These are phyloP conservation scores for Hypocrella siamensis DNA, from an alignment of 2,329 filamentous ascomycete species.

Conservation along the genomic window DNA sequence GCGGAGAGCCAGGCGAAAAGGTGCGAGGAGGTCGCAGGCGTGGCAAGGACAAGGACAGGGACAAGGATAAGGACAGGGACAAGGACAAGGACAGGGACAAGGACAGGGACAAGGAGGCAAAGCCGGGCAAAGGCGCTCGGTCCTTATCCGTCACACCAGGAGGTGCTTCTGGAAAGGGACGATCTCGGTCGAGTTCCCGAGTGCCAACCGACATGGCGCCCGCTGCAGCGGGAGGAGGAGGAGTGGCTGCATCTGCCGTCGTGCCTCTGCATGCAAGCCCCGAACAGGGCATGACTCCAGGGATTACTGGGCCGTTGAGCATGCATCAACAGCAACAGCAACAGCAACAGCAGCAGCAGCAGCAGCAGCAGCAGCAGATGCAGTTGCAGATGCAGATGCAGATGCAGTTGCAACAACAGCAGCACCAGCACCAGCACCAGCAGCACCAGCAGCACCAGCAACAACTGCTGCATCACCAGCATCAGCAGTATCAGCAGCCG, in stretches of 20 bases:
- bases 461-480: not conserved
- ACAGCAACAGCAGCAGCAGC: slow-evolving; percentile 6
- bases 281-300: slow-evolving; percentile 15
- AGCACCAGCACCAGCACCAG: slow-evolving; percentile 1
- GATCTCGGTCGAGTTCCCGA: slow-evolving; percentile 40
- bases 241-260: slow-evolving; percentile 23
- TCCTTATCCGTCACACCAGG: slow-evolving; percentile 29
- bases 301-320: not conserved
- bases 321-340: too few species aligned
- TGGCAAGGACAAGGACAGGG: slow-evolving; percentile 21
- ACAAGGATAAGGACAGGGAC: slow-evolving; percentile 7
- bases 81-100: slow-evolving; percentile 16
- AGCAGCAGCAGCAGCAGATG: slow-evolving; percentile 5
- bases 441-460: not conserved
- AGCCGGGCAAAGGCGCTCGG: slow-evolving; percentile 23
- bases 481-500: not conserved
- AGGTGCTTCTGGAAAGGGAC: slow-evolving; percentile 22
- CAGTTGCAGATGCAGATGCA: slow-evolving; percentile 3
- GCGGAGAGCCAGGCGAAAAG: slow-evolving; percentile 31
- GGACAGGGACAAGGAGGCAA: slow-evolving; percentile 23
- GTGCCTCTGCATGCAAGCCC: too few species aligned
- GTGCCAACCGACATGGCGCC: slow-evolving; percentile 18
- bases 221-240: not conserved
- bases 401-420: slow-evolving; percentile 2
- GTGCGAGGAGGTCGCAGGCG: slow-evolving; percentile 22